Evolutionary conservation across 768 basidiomycete genomes (phyloP), one percentile per base, ranked within the genome.

Genomic region (Pholiota molesta): DNA sequence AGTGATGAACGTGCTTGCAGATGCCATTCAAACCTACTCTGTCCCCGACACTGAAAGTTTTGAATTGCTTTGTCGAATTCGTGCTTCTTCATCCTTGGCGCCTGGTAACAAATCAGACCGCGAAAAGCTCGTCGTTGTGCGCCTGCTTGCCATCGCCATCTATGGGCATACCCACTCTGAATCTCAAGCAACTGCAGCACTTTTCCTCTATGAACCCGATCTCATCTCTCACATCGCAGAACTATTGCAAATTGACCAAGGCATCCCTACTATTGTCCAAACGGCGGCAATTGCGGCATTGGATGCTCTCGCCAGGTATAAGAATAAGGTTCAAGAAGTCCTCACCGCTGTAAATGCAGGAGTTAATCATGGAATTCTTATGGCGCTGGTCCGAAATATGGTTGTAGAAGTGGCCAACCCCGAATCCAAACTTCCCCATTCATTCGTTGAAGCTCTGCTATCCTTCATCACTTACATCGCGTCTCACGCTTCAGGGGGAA

Each of bases 161-260:
- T 98, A 94, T 69, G 92, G 92, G 31, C 94, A 94, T 73, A 94
- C 93, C 56, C 88, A 94, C 70, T 72, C 81, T 47, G 96, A 99
- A 75, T 81, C 82, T 40, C 86, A 90, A 71, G 91, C 93, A 1
- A 83, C 88, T 42, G 86, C 91, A 4, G 85, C 89, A 8, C 81
- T 99, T 45, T 97, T 99, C 79, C 82, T 99, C 11, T 96, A 95
- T 69, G 96, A 99, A 73, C 97, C 97, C 7, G 96, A 97, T 69
- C 81, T 99, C 56, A 88, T 97, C 66, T 78, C 83, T 1, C 93
- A 96, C 69, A 81, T 98, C 61, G 94, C 95, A 11, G 94, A 96
- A 68, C 82, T 99, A 23, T 82, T 99, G 42, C 92, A 94, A 69
- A 84, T 92, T 44, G 91, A 94, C 69, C 82, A 81, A 49, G 84